phyloP scores from a whole-genome alignment of 192 early-diverging fungal genomes.

The Coemansia sp. region DNA sequence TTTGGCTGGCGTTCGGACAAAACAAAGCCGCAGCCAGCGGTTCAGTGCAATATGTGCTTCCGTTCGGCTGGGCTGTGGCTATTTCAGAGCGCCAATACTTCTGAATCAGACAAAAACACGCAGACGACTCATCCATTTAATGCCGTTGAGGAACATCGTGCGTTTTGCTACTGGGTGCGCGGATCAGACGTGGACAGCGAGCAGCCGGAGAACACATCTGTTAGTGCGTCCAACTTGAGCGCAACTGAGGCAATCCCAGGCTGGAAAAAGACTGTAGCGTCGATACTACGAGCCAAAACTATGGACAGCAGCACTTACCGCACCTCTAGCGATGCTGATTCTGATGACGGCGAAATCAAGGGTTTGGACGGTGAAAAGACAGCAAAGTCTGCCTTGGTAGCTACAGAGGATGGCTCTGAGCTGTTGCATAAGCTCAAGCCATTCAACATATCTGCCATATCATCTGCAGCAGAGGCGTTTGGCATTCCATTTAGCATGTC shows the following conservation, averaged over 20 bases:
- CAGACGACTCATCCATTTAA: slow-evolving; percentile 17
- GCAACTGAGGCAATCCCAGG: slow-evolving; percentile 25
- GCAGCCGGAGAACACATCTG: not conserved
- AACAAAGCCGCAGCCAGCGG: slow-evolving; percentile 21
- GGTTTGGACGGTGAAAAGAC: not conserved
- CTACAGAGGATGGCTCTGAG: not conserved
- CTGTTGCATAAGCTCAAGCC: slow-evolving; percentile 34
- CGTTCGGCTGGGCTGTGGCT: slow-evolving; percentile 47
- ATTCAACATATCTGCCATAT: slow-evolving; percentile 53
- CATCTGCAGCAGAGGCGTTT: slow-evolving; percentile 53
- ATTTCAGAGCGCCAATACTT: slow-evolving; percentile 11
- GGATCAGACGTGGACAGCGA: slow-evolving; percentile 10
- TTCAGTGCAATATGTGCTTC: slow-evolving; percentile 46
- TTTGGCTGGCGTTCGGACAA: slow-evolving; percentile 48
- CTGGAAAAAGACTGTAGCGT: slow-evolving; percentile 47
- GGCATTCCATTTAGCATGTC: slow-evolving; percentile 49
- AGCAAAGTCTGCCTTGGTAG: not conserved
- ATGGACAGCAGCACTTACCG: slow-evolving; percentile 13
- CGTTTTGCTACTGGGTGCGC: slow-evolving; percentile 55
- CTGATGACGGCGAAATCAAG: slow-evolving; percentile 1
- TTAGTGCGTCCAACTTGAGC: not conserved
- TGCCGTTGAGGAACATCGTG: slow-evolving; percentile 41
- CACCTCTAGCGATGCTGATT: slow-evolving; percentile 5
- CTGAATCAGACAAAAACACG: not conserved
- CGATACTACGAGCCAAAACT: slow-evolving; percentile 39